These are phyloP conservation scores for Heterobasidion irregulare DNA, from an alignment of 1,284 basidiomycete genomes.

Conservation along the genomic window DNA sequence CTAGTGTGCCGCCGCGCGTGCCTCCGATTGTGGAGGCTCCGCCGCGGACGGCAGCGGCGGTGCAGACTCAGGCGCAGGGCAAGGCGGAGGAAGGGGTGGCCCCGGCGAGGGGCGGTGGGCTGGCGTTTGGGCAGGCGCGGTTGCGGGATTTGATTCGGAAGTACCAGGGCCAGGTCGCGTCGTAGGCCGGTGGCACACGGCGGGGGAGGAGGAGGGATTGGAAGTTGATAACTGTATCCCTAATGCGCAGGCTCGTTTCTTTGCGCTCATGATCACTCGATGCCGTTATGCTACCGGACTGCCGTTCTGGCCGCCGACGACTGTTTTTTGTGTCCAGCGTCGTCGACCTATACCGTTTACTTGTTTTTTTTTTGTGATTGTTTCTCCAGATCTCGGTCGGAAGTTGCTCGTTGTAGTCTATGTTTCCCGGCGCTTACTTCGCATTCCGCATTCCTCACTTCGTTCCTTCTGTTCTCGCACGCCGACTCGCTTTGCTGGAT, in stretches of 20 bases:
- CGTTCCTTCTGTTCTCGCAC: no score
- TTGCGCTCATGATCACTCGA: no score
- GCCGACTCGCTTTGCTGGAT: no score
- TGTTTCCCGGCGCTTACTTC: no score
- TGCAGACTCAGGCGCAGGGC: background rate
- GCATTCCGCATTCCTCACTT: no score
- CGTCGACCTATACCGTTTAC: no score
- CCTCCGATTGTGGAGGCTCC: background rate
- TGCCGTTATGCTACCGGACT: no score
- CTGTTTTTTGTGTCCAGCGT: no score
- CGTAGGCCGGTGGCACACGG: background rate
- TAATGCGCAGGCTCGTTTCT: background rate
- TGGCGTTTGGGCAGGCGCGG: slow-evolving; percentile 67
- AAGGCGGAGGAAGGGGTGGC: background rate
- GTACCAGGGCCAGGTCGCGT: slow-evolving; percentile 42
- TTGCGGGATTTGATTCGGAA: slow-evolving; percentile 73
- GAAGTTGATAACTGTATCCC: background rate
- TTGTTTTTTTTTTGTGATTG: no score
- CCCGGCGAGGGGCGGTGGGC: slow-evolving; percentile 16
- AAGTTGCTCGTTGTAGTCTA: no score
- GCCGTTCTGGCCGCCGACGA: no score
- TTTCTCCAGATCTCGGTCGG: no score
- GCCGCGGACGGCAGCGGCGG: background rate
- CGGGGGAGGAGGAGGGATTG: background rate
- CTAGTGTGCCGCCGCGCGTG: background rate